Conservation (phyloP, 1,284 basidiomycete species). For the Schizophyllum amplum region DNA sequence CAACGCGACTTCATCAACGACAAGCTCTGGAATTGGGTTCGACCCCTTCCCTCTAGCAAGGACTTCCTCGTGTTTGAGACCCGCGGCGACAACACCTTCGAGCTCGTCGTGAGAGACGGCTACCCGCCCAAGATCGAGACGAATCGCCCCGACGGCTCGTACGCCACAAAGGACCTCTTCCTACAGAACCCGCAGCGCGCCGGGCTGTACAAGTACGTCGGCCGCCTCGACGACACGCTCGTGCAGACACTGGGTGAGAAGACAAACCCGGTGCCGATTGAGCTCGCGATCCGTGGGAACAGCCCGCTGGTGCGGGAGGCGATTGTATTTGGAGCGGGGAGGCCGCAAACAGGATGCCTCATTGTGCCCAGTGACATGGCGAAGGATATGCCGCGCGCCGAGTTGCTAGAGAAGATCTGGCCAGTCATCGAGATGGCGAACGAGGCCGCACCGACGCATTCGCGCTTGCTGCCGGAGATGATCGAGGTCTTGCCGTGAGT, state of each 20-base stretch:
- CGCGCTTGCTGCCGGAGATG: conserved; percentile 42
- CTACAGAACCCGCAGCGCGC: conserved; percentile 32
- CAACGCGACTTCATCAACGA: conserved; percentile 41
- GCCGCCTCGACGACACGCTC: conserved; percentile 53
- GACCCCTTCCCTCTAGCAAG: conserved; percentile 20
- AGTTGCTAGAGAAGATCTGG: conserved; percentile 34
- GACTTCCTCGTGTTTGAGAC: conserved; percentile 39
- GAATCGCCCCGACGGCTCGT: conserved; percentile 50
- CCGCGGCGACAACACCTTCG: conserved; percentile 36
- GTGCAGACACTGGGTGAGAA: conserved; percentile 47
- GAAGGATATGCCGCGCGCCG: conserved; percentile 27
- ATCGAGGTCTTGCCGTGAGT: conserved; percentile 36
- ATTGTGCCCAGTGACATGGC: conserved; percentile 45
- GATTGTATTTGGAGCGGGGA: conserved; percentile 50
- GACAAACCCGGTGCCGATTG: conserved; percentile 45
- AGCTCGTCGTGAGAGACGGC: conserved; percentile 45
- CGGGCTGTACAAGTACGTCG: conserved; percentile 42
- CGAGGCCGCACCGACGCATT: conserved; percentile 41
- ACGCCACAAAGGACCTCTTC: conserved; percentile 54
- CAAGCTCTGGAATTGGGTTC: conserved; percentile 55
- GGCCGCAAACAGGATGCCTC: conserved; percentile 45
- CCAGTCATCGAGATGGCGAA: conserved; percentile 45
- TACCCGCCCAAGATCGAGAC: conserved; percentile 46
- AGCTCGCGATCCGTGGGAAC: conserved; percentile 32
- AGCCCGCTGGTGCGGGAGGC: conserved; percentile 36